Conservation (phyloP, 1,284 basidiomycete species). For the Papiliotrema nemorosa region DNA sequence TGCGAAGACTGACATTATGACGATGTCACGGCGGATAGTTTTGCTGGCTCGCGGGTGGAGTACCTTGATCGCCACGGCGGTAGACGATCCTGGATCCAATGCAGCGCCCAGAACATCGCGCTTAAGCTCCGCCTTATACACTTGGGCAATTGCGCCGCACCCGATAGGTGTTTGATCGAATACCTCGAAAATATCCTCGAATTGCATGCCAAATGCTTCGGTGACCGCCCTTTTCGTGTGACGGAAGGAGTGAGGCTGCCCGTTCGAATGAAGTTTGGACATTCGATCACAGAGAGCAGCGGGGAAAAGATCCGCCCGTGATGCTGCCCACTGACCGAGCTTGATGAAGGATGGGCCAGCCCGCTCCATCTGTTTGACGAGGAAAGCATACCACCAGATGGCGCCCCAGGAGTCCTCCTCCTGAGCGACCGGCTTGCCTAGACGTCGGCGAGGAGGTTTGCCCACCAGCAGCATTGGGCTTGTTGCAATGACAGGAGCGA, state of each 20-base stretch:
- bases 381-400: slow-evolving; percentile 90
- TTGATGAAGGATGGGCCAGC: slow-evolving; percentile 98
- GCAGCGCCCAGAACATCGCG: slow-evolving; percentile 12
- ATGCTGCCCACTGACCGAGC: slow-evolving; percentile 98
- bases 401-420: slow-evolving; percentile 77
- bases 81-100: slow-evolving; percentile 53
- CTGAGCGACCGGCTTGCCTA: slow-evolving; percentile 44
- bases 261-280: slow-evolving; percentile 84
- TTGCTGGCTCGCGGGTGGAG: slow-evolving; percentile 82
- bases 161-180: slow-evolving; percentile 88
- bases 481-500: slow-evolving; percentile 80
- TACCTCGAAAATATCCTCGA: slow-evolving; percentile 86
- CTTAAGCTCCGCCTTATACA: slow-evolving; percentile 25
- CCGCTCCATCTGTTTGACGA: slow-evolving; percentile 85
- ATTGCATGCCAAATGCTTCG: slow-evolving; percentile 72
- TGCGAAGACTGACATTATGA: slow-evolving; percentile 91
- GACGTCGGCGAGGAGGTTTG: slow-evolving; percentile 44
- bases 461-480: slow-evolving; percentile 84
- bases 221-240: slow-evolving; percentile 85
- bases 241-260: slow-evolving; percentile 72
- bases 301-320: slow-evolving; percentile 91
- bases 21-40: slow-evolving; percentile 80
- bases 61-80: slow-evolving; percentile 91
- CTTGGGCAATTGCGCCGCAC: slow-evolving; percentile 94
- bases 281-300: slow-evolving; percentile 82